Evolutionary conservation across 2,329 filamentous ascomycete genomes (phyloP), one percentile per base, ranked within the genome.

Genomic region (Colletotrichum sidae): DNA sequence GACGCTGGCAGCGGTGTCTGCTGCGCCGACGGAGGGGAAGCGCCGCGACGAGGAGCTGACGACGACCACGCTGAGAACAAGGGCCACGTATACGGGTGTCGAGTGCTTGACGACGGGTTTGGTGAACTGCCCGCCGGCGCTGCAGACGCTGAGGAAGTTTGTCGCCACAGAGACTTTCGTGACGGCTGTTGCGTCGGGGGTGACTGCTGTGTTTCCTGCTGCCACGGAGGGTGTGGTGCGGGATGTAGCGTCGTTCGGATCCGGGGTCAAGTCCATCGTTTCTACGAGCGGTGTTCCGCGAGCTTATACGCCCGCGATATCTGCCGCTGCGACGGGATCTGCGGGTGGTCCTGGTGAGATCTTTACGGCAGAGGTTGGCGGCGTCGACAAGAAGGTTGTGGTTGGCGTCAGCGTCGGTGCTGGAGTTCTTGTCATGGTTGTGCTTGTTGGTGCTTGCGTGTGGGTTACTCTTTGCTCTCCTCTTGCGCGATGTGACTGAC

Each of bases 121-220:
- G 0, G 69, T 80, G 38, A 81, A 84, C 68, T 88, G 86, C 65
- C 86, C 86, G 0, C 79, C 72, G 1, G 84, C 83, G 0, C 74
- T 83, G 12, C 85, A 86, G 69, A 79, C 72, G 12, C 82, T 84
- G 0, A 75, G 75, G 1, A 78, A 78, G 13, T 74, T 73, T 2
- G 76, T 74, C 0, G 77, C 72, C 0, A 81, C 77, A 0, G 73
- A 72, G 13, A 84, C 82, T 0, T 69, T 80, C 2, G 74, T 78
- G 2, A 80, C 82, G 0, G 71, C 79, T 1, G 73, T 85, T 3
- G 70, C 78, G 0, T 74, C 76, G 0, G 80, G 82, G 0, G 71
- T 70, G 0, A 67, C 73, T 0, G 73, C 79, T 0, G 79, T 77
- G 0, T 85, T 82, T 13, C 73, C 78, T 3, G 47, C 67, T 1